Evolutionary conservation across 78 protist species (phyloP).

Genomic region (Dictyostelium citrinum): DNA sequence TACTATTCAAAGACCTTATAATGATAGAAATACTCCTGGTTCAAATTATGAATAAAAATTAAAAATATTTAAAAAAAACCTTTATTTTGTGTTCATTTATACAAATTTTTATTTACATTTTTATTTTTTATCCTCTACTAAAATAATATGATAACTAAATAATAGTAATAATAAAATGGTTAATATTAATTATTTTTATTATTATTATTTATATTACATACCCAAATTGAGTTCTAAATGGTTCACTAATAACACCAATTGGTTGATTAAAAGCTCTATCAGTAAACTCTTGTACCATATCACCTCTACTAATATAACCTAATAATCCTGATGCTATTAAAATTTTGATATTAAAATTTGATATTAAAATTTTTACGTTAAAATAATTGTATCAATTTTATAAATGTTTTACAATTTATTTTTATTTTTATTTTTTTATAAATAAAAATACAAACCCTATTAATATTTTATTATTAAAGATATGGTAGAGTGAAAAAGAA

Average conservation of each 20-base stretch:
- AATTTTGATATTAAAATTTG: too few relatives aligned
- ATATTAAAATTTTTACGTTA: too few relatives aligned
- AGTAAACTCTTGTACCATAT: slow-evolving; percentile 22
- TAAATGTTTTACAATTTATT: too few relatives aligned
- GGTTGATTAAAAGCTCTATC: slow-evolving; percentile 59
- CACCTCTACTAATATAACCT: slow-evolving; percentile 11
- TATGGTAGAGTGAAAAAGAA: neutral
- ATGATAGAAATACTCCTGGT: neutral
- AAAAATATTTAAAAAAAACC: neutral
- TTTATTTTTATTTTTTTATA: too few relatives aligned
- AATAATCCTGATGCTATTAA: slow-evolving; percentile 9
- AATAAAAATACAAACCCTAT: too few relatives aligned
- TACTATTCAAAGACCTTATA: too few relatives aligned
- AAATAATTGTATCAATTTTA: too few relatives aligned
- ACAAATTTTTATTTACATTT: neutral
- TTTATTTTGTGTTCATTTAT: too few relatives aligned
- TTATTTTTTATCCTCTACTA: neutral
- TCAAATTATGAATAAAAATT: neutral
- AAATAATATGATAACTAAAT: neutral
- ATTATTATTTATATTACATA: slow-evolving; percentile 1
- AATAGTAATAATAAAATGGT: too few relatives aligned
- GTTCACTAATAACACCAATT: slow-evolving; percentile 41
- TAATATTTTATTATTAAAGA: too few relatives aligned
- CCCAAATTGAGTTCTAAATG: slow-evolving; percentile 61
- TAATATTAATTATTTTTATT: too few relatives aligned